Conservation (phyloP, 768 basidiomycete genomes). For the Tulasnella sp. region DNA sequence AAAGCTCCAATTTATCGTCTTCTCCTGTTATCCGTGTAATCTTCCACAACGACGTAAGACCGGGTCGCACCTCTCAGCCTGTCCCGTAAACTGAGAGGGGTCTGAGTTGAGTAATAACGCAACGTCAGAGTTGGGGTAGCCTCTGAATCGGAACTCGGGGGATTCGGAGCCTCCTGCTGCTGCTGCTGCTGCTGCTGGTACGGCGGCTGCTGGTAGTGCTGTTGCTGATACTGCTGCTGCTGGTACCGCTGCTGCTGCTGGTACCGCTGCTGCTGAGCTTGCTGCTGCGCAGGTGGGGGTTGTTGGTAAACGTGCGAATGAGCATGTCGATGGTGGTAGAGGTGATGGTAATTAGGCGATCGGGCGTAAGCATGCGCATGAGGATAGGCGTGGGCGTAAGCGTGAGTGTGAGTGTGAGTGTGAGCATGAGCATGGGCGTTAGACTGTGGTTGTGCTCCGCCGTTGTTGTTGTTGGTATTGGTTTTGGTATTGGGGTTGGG, state of each 20-base stretch:
- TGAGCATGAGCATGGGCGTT: neutral
- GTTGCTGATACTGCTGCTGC: neutral
- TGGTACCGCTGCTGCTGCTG: neutral
- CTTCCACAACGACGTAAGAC: constrained; percentile 21
- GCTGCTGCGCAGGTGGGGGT: neutral
- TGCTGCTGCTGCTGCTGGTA: neutral
- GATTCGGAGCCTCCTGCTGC: neutral
- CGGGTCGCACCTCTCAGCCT: neutral
- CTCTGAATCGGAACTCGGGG: neutral
- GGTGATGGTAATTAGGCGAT: neutral
- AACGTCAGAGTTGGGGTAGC: constrained; percentile 5
- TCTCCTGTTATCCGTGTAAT: neutral
- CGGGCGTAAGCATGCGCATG: neutral
- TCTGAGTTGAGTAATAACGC: neutral
- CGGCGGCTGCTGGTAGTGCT: neutral
- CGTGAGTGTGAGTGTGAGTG: neutral
- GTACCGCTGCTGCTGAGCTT: constrained; percentile 9
- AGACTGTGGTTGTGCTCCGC: neutral
- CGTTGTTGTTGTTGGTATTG: neutral
- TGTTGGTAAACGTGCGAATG: neutral
- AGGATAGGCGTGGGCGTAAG: neutral
- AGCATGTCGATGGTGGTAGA: neutral
- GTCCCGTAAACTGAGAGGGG: neutral
- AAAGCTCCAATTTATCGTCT: neutral
- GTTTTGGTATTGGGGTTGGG: neutral